Base-by-base conservation (phyloP, 768 basidiomycete genomes). In the Postia placenta region DNA sequence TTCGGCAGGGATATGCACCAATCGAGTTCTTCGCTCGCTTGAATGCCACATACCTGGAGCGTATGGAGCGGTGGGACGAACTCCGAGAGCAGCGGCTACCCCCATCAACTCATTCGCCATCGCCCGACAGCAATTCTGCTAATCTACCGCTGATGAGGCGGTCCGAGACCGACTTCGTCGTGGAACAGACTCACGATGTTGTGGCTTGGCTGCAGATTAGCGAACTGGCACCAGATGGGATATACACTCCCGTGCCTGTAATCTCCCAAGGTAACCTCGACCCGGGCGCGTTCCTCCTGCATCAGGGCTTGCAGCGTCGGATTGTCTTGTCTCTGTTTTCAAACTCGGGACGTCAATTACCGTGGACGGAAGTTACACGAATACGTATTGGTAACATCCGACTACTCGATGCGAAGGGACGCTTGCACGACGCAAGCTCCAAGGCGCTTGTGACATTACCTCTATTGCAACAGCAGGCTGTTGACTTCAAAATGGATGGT, bases 41-140 rank as follows among this genome's bases (percentile, higher is more conserved):
- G 51, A 82, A 80, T 43, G 79, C 90, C 12, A 85, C 83, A 14
- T 98, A 95, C 65, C 65, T 98, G 56, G 87, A 91, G 53, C 80
- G 92, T 5, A 70, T 97, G 67, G 92, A 93, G 60, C 79, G 87
- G 48, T 96, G 92, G 93, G 95, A 97, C 61, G 88, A 93, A 61
- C 76, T 89, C 73, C 81, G 92, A 27, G 93, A 97, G 55, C 80
- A 86, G 42, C 79, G 80, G 54, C 51, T 69, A 62, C 60, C 69
- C 67, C 53, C 64, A 53, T 30, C 19, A 23, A 25, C 45, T 46
- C 40, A 35, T 43, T 30, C 65, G 72, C 45, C 55, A 33, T 49
- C 59, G 14, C 53, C 64, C 45, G 76, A 79, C 40, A 67, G 56
- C 54, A 66, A 64, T 37, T 69, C 78, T 1, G 64, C 72, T 25